A percentile compares a stretch with the other conserved stretches of the same genome.
phyloP scores from a whole-genome alignment of 208 protist species.

The Leishmania lainsoni region DNA sequence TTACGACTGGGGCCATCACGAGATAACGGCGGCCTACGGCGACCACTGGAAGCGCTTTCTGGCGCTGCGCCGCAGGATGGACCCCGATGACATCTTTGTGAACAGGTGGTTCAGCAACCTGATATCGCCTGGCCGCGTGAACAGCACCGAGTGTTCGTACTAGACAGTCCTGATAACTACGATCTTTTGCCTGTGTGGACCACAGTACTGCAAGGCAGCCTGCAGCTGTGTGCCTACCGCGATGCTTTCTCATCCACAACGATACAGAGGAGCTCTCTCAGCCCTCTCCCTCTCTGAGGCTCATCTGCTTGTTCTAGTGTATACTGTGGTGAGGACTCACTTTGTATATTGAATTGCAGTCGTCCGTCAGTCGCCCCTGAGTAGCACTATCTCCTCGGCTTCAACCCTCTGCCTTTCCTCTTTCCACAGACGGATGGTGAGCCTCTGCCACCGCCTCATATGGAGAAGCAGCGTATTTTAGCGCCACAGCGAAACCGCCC shows the following conservation, averaged over 20 bases:
- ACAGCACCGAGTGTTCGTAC: conserved; percentile 29
- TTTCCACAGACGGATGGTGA: neutral
- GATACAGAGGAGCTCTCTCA: neutral
- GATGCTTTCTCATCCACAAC: too few relatives aligned
- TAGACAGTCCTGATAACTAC: neutral
- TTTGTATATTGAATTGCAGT: neutral
- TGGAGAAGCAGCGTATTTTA: neutral
- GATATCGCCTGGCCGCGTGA: conserved; percentile 32
- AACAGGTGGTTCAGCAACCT: conserved; percentile 75
- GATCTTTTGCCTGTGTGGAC: neutral
- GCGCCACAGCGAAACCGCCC: neutral
- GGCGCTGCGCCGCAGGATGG: conserved; percentile 48
- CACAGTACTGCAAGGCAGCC: neutral
- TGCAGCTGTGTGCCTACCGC: neutral
- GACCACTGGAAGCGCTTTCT: conserved; percentile 66
- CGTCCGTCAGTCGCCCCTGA: neutral
- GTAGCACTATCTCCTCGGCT: too few relatives aligned
- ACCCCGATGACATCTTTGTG: conserved; percentile 65
- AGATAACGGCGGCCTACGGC: conserved; percentile 53
- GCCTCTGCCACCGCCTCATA: neutral
- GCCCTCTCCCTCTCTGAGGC: neutral
- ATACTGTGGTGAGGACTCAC: neutral
- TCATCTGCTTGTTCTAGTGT: neutral
- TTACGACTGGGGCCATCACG: conserved; percentile 52
- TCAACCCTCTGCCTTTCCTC: neutral